A percentile compares a stretch with the other conserved stretches of the same genome.
Conservation (phyloP, 2,329 filamentous ascomycete genomes). For the Camillea tinctor region DNA sequence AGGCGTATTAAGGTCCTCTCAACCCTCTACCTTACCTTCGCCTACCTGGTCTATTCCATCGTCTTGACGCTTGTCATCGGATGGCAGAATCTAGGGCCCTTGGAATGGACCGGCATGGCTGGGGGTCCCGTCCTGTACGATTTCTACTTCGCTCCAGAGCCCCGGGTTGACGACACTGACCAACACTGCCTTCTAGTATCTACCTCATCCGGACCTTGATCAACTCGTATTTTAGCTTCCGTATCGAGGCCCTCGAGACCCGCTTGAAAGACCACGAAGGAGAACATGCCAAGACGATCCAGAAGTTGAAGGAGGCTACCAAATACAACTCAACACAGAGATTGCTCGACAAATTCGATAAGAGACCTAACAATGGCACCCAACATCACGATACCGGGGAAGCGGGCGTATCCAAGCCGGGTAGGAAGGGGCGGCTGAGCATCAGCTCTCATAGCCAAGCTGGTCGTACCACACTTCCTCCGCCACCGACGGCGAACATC, state of each 20-base stretch:
- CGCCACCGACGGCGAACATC: conserved; percentile 64
- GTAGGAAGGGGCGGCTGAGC: conserved; percentile 31
- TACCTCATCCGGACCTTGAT: conserved; percentile 68
- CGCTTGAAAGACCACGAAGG: conserved; percentile 73
- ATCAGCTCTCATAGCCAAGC: conserved; percentile 21
- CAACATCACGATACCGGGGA: conserved; percentile 26
- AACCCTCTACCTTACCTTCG: conserved; percentile 88
- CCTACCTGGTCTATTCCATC: conserved; percentile 82
- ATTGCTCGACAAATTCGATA: conserved; percentile 91
- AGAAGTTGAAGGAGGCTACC: conserved; percentile 90
- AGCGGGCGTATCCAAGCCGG: conserved; percentile 17
- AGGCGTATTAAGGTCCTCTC: conserved; percentile 80
- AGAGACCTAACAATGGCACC: conserved; percentile 39
- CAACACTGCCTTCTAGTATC: conserved; percentile 56
- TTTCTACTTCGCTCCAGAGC: neutral
- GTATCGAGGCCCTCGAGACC: conserved; percentile 66
- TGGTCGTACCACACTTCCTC: conserved; percentile 49
- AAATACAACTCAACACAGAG: conserved; percentile 95
- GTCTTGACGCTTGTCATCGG: conserved; percentile 84
- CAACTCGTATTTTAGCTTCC: conserved; percentile 75
- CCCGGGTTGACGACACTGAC: conserved; percentile 8
- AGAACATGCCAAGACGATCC: conserved; percentile 83
- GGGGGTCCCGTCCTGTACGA: conserved; percentile 76
- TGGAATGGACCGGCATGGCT: conserved; percentile 76
- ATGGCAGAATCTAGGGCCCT: conserved; percentile 70